Evolutionary conservation across 768 basidiomycete species (phyloP), one percentile per base, ranked within the genome.

Genomic region (Multifurca ochricompacta): DNA sequence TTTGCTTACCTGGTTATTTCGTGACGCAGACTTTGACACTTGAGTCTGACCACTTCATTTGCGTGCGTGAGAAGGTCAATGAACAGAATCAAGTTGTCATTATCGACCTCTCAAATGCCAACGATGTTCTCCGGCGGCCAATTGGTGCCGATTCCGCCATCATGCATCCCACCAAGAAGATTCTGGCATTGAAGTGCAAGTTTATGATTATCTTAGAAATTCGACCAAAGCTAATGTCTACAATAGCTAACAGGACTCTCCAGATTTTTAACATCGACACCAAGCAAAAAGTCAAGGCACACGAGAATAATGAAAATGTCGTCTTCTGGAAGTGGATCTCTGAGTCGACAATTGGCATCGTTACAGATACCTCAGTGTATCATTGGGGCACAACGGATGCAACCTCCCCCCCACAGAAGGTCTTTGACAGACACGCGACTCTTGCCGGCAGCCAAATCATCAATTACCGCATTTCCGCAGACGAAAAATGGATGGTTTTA

Each of bases 321-420:
- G 84, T 91, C 23, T 99, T 96, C 72, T 99, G 96, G 96, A 97
- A 96, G 68, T 99, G 96, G 96, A 83, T 97, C 35, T 87, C 85
- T 43, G 86, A 91, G 58, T 81, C 83, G 16, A 87, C 87, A 27
- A 85, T 99, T 58, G 96, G 96, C 64, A 80, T 98, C 73, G 96
- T 97, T 64, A 97, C 95, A 27, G 94, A 97, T 56, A 77, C 87
- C 0, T 79, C 92, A 4, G 95, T 98, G 28, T 90, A 79, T 68
- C 94, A 98, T 70, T 96, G 94, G 93, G 77, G 85, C 54, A 83
- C 86, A 61, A 63, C 72, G 36, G 87, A 91, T 70, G 71, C 77
- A 59, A 86, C 83, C 3, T 85, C 89, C 1, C 71, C 86, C 3
- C 89, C 87, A 3, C 85, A 88, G 74, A 92, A 98, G 77, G 79